Conservation (phyloP, 2,329 filamentous ascomycete species). For the Exophiala sp. region DNA sequence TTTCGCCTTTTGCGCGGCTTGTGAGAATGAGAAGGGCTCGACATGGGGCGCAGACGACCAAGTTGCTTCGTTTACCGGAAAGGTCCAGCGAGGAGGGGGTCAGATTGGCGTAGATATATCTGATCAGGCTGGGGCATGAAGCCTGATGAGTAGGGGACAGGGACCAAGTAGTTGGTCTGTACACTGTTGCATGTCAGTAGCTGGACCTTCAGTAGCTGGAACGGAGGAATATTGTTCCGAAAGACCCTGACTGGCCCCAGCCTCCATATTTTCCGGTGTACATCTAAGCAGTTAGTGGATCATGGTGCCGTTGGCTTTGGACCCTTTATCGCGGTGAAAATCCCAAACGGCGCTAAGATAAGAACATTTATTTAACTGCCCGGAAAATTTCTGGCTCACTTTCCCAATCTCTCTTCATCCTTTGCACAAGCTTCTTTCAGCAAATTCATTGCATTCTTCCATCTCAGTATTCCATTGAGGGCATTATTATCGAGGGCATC, state of each 20-base stretch:
- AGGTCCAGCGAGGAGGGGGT: neutral
- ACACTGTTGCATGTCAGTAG: no score
- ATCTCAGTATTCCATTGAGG: constrained; percentile 19
- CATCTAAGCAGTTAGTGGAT: neutral
- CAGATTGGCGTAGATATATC: neutral
- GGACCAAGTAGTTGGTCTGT: neutral
- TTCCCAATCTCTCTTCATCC: neutral
- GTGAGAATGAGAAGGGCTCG: constrained; percentile 30
- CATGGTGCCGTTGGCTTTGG: neutral
- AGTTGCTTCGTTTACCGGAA: neutral
- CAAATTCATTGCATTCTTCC: neutral
- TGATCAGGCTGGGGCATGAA: neutral
- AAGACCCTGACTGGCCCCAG: neutral
- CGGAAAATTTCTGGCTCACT: constrained; percentile 4
- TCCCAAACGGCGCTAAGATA: constrained; percentile 11
- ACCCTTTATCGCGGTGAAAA: constrained; percentile 9
- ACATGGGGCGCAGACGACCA: constrained; percentile 13
- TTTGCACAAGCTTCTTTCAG: constrained; percentile 6
- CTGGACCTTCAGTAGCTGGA: neutral
- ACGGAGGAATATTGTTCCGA: neutral
- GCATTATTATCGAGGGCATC: constrained; percentile 25
- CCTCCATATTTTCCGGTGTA: neutral
- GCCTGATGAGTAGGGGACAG: neutral
- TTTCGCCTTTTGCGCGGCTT: constrained; percentile 45
- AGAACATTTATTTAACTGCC: constrained; percentile 1